Evolutionary conservation across 805 yeast species (phyloP).

Genomic region (Candida yuanshanica): DNA sequence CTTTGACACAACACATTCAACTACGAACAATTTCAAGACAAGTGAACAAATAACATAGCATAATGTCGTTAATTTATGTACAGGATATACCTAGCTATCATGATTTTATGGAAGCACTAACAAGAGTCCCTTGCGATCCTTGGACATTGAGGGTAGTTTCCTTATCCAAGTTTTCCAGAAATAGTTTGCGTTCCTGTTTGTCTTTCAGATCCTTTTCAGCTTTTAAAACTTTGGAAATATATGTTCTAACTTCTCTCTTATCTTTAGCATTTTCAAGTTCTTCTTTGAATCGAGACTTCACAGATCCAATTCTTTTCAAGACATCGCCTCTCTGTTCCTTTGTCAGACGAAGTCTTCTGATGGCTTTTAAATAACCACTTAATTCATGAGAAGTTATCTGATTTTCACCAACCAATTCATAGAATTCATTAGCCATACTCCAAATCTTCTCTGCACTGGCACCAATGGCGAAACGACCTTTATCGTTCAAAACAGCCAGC

Average conservation of each 20-base stretch:
- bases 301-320: slow-evolving; percentile 7
- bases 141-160: slow-evolving; percentile 2
- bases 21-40: too few species aligned
- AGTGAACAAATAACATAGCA: too few species aligned
- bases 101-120: not conserved
- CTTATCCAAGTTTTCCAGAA: slow-evolving; percentile 6
- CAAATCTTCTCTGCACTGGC: slow-evolving; percentile 13
- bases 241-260: slow-evolving; percentile 4
- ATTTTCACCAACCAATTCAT: slow-evolving; percentile 1
- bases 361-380: slow-evolving; percentile 18
- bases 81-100: too few species aligned
- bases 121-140: slow-evolving; percentile 2
- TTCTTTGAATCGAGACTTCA: slow-evolving; percentile 9
- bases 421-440: slow-evolving; percentile 14
- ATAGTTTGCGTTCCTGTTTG: slow-evolving; percentile 16
- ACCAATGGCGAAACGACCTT: slow-evolving; percentile 17
- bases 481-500: slow-evolving; percentile 14
- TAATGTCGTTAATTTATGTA: too few species aligned
- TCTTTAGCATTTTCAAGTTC: slow-evolving; percentile 6
- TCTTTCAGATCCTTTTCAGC: slow-evolving; percentile 8
- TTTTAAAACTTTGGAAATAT: slow-evolving; percentile 9
- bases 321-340: slow-evolving; percentile 13
- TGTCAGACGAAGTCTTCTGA: slow-evolving; percentile 20
- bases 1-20: too few species aligned
- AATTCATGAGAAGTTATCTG: slow-evolving; percentile 14